A percentile compares a stretch with the other conserved stretches of the same genome.
Conservation (phyloP, 441 rosid genomes). For the Biscutella auriculata region DNA sequence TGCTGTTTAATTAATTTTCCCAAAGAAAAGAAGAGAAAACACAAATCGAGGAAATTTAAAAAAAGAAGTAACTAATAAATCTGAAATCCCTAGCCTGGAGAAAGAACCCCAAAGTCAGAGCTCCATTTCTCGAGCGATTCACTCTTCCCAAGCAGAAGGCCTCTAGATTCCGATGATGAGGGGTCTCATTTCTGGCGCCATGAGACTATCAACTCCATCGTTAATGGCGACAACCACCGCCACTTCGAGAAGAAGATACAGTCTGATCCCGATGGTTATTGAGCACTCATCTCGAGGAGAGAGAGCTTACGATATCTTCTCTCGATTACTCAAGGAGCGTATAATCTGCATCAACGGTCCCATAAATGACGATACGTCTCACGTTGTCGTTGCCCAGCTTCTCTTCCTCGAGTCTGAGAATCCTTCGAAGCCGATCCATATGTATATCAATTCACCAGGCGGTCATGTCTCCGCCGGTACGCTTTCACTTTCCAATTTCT, state of each 20-base stretch:
- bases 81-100: conserved; percentile 18
- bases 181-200: conserved; percentile 17
- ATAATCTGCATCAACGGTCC: conserved; percentile 91
- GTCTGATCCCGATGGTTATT: conserved; percentile 85
- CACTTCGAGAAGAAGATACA: conserved; percentile 28
- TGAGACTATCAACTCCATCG: conserved; percentile 10
- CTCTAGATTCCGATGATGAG: conserved; percentile 19
- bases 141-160: not conserved
- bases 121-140: conserved; percentile 5
- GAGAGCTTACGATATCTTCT: conserved; percentile 94
- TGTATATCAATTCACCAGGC: conserved; percentile 96
- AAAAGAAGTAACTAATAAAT: not conserved
- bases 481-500: not conserved
- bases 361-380: conserved; percentile 75
- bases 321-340: conserved; percentile 86
- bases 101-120: not conserved
- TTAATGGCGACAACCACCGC: not conserved
- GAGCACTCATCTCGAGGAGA: conserved; percentile 96
- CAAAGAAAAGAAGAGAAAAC: not conserved
- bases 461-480: conserved; percentile 95
- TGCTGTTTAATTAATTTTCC: not conserved
- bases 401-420: conserved; percentile 93
- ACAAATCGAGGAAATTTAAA: not conserved
- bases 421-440: conserved; percentile 90
- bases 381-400: conserved; percentile 95